Evolutionary conservation across 2,329 filamentous ascomycete species (phyloP).

Genomic region (Pseudocercospora fijiensis): DNA sequence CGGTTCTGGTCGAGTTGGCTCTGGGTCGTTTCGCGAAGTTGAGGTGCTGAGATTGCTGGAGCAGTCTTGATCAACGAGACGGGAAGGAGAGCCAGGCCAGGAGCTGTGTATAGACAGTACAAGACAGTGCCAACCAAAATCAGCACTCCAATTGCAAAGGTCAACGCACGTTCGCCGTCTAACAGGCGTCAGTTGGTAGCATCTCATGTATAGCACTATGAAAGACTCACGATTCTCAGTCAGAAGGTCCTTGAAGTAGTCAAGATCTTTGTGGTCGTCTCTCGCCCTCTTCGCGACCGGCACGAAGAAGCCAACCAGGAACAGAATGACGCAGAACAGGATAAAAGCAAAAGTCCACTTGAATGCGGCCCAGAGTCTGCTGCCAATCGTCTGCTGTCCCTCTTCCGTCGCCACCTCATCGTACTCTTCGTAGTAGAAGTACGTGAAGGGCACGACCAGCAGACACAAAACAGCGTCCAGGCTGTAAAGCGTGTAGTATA

Average conservation of each 20-base stretch:
- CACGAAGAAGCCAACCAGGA: constrained; percentile 91
- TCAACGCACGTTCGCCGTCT: constrained; percentile 87
- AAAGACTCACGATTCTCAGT: constrained; percentile 68
- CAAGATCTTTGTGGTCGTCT: constrained; percentile 72
- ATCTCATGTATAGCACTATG: not conserved
- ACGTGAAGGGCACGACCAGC: constrained; percentile 87
- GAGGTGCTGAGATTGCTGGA: constrained; percentile 78
- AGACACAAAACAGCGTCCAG: constrained; percentile 87
- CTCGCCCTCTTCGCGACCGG: constrained; percentile 68
- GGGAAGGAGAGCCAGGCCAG: constrained; percentile 83
- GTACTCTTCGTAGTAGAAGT: constrained; percentile 98
- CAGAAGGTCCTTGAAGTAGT: constrained; percentile 85
- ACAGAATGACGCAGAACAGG: constrained; percentile 73
- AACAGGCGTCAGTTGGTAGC: constrained; percentile 18
- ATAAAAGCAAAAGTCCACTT: constrained; percentile 91
- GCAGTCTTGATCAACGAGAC: constrained; percentile 90
- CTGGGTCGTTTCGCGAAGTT: constrained; percentile 72
- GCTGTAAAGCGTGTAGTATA: constrained; percentile 92
- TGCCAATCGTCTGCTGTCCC: constrained; percentile 67
- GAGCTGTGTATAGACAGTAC: constrained; percentile 84
- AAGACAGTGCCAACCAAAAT: constrained; percentile 82
- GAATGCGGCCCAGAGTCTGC: constrained; percentile 75
- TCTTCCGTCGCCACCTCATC: constrained; percentile 85
- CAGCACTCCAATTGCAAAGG: constrained; percentile 84
- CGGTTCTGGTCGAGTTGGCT: constrained; percentile 82